Conservation (phyloP, 1,139 yeast species). For the Hyphopichia wangnamkhiaoensis region DNA sequence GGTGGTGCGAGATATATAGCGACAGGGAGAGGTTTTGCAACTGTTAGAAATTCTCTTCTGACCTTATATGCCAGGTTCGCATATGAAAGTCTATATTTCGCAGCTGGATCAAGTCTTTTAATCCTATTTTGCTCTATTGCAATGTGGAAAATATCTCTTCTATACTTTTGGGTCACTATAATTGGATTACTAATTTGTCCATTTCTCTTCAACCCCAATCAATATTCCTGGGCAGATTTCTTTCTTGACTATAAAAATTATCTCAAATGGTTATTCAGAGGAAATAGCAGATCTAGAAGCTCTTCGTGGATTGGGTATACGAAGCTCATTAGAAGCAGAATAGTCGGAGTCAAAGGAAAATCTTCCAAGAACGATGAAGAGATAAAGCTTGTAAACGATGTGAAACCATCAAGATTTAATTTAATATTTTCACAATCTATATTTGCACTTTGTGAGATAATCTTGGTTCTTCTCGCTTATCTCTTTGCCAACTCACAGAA, state of each 20-base stretch:
- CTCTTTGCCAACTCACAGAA: conserved; percentile 48
- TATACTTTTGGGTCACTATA: conserved; percentile 53
- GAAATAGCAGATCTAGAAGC: conserved; percentile 33
- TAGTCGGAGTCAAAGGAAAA: conserved; percentile 45
- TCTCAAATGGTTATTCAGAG: conserved; percentile 46
- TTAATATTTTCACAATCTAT: conserved; percentile 32
- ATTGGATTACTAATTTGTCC: conserved; percentile 49
- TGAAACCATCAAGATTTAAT: conserved; percentile 41
- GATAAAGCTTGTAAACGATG: conserved; percentile 28
- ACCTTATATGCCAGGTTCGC: conserved; percentile 49
- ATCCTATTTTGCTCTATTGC: conserved; percentile 44
- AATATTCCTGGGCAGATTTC: conserved; percentile 49
- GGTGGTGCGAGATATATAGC: conserved; percentile 59
- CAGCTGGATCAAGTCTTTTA: conserved; percentile 37
- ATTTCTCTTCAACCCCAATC: conserved; percentile 53
- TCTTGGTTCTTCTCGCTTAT: conserved; percentile 39
- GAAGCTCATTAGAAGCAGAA: conserved; percentile 37
- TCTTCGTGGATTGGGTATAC: conserved; percentile 33
- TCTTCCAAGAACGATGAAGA: conserved; percentile 20
- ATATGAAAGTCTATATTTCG: conserved; percentile 46
- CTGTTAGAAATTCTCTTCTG: conserved; percentile 46
- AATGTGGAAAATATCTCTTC: conserved; percentile 48
- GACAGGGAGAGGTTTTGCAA: conserved; percentile 58
- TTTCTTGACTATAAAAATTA: conserved; percentile 48
- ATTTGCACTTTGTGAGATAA: conserved; percentile 28